Evolutionary conservation across 1,284 basidiomycete genomes (phyloP), one percentile per base, ranked within the genome.

Genomic region (Gomphus bonarii): DNA sequence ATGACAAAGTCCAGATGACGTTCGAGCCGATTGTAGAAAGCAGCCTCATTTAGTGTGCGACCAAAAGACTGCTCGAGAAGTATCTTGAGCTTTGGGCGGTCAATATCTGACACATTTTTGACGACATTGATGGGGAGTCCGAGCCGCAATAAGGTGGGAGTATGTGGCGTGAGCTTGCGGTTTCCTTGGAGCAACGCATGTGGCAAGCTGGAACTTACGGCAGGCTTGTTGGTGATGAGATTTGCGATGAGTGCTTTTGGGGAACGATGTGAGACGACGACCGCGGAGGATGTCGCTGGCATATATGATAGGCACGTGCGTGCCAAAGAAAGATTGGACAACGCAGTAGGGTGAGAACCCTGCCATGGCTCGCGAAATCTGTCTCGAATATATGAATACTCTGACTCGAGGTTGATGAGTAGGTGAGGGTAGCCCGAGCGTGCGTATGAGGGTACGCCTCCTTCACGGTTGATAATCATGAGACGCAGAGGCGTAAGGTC

Each of bases 151-250:
- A 99, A 79, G 0, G 97, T 99, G 3, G 97, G 97, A 8, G 94
- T 97, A 64, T 97, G 85, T 2, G 82, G 79, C 0, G 91, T 91
- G 58, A 97, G 81, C 63, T 87, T 84, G 54, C 88, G 81, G 66
- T 91, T 88, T 18, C 84, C 83, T 61, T 91, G 86, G 31, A 99
- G 78, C 9, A 98, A 78, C 2, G 94, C 90, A 64, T 97, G 93
- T 35, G 95, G 94, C 28, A 99, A 77, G 59, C 91, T 94, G 1
- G 95, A 97, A 63, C 91, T 95, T 63, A 97, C 85, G 1, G 94
- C 94, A 1, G 97, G 97, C 68, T 95, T 97, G 73, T 99, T 99
- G 50, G 97, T 99, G 68, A 99, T 95, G 46, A 99, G 79, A 70
- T 99, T 98, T 47, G 84, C 95, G 64, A 99, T 98, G 60, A 99